Conservation (phyloP, 2,329 filamentous ascomycete genomes). For the Aspergillus puulaauensis region DNA sequence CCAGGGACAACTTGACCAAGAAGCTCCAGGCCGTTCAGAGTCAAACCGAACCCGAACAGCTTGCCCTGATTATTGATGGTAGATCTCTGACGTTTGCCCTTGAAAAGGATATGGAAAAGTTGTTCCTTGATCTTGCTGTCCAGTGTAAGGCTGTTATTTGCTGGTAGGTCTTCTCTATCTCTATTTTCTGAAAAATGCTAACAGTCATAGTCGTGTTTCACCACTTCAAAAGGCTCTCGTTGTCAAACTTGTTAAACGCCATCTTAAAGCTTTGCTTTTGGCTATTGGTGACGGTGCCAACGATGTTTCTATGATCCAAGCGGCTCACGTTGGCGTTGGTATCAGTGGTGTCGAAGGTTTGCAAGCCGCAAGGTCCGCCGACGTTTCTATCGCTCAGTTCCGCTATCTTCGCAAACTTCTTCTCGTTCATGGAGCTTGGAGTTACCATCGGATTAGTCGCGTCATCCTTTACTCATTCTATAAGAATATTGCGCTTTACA, state of each 20-base stretch:
- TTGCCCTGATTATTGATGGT: constrained; percentile 93
- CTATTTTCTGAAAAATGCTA: neutral
- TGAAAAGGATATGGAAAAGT: constrained; percentile 88
- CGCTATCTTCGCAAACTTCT: constrained; percentile 90
- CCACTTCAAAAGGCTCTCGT: constrained; percentile 96
- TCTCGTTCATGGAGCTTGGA: constrained; percentile 94
- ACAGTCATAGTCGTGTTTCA: constrained; percentile 73
- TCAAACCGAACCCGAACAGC: constrained; percentile 72
- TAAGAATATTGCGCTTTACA: constrained; percentile 97
- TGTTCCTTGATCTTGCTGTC: constrained; percentile 88
- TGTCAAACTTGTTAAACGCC: constrained; percentile 95
- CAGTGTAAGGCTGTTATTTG: constrained; percentile 99
- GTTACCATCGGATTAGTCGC: constrained; percentile 94
- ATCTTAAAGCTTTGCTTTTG: constrained; percentile 85
- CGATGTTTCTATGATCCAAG: constrained; percentile 99
- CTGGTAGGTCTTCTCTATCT: constrained; percentile 48
- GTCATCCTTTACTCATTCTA: constrained; percentile 98
- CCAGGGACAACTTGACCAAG: constrained; percentile 85
- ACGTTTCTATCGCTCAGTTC: constrained; percentile 95
- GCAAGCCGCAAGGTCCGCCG: constrained; percentile 91
- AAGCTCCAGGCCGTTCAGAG: constrained; percentile 88
- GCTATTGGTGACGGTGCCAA: constrained; percentile 98
- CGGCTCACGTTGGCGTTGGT: constrained; percentile 94
- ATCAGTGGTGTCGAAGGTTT: constrained; percentile 97
- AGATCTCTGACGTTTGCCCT: constrained; percentile 92